These are phyloP conservation scores for Penicillium thymicola DNA, from an alignment of 2,329 filamentous ascomycete genomes.

Conservation along the genomic window DNA sequence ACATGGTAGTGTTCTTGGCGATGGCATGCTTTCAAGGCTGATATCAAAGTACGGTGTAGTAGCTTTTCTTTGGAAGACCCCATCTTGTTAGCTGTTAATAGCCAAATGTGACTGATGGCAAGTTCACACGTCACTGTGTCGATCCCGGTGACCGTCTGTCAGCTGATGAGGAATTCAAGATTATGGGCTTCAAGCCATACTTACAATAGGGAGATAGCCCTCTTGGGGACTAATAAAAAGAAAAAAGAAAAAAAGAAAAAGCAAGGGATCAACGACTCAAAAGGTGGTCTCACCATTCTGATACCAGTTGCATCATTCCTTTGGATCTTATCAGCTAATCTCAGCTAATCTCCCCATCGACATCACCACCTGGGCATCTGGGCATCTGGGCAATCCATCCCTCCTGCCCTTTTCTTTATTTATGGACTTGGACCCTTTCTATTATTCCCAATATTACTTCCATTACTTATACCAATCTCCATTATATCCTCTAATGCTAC, in stretches of 20 bases:
- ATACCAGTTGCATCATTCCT: slow-evolving; percentile 17
- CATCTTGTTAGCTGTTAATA: neutral
- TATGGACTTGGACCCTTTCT: neutral
- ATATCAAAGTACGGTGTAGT: neutral
- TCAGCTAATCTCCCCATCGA: slow-evolving; percentile 3
- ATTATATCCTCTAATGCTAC: neutral
- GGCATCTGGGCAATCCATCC: neutral
- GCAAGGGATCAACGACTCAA: neutral
- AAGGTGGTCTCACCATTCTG: slow-evolving; percentile 6
- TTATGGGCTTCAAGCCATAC: neutral
- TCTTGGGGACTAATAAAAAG: neutral
- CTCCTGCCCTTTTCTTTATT: neutral
- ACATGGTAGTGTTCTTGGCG: neutral
- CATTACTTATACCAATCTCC: neutral
- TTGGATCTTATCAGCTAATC: slow-evolving; percentile 11
- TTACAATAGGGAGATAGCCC: neutral
- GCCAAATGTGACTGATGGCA: neutral
- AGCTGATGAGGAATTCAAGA: neutral
- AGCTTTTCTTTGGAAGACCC: neutral
- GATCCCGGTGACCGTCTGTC: slow-evolving; percentile 36
- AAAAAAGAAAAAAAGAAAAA: neutral
- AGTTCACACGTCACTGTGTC: slow-evolving; percentile 19
- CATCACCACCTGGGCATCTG: too few species aligned
- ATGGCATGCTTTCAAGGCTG: neutral
- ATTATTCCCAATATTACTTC: neutral